These are phyloP conservation scores for Pascua sp. DNA, from an alignment of 1,284 basidiomycete species.

Conservation along the genomic window DNA sequence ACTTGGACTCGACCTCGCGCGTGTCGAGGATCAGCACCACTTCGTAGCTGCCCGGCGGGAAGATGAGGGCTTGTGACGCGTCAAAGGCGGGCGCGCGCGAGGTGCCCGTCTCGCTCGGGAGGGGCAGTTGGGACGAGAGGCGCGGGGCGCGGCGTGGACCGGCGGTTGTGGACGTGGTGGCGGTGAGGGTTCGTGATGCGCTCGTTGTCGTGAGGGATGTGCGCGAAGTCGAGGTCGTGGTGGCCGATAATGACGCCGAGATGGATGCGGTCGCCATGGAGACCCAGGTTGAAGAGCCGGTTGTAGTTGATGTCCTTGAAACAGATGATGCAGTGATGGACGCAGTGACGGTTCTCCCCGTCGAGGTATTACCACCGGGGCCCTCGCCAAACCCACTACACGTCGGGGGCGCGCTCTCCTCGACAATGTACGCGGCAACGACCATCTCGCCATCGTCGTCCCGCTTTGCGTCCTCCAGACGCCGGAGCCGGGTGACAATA, in stretches of 20 bases:
- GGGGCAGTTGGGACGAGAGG: conserved; percentile 31
- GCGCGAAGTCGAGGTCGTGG: too few relatives aligned
- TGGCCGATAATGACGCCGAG: too few relatives aligned
- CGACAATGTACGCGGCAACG: conserved; percentile 41
- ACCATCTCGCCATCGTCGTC: conserved; percentile 3
- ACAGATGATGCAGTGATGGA: neutral
- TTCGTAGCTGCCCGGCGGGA: conserved; percentile 53
- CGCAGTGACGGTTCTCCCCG: neutral
- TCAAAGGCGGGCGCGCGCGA: conserved; percentile 25
- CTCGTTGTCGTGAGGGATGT: too few relatives aligned
- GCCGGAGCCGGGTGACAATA: conserved; percentile 31
- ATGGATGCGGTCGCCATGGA: too few relatives aligned
- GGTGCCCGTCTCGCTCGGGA: conserved; percentile 9
- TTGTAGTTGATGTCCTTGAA: neutral
- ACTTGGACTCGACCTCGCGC: conserved; percentile 53
- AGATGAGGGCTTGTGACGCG: conserved; percentile 45
- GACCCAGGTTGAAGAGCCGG: too few relatives aligned
- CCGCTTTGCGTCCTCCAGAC: conserved; percentile 25
- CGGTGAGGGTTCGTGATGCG: too few relatives aligned
- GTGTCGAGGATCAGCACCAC: conserved; percentile 56
- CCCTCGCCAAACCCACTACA: conserved; percentile 36
- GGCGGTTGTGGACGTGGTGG: too few relatives aligned
- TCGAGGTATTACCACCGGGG: neutral
- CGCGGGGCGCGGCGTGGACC: conserved; percentile 19
- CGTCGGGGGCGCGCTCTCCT: conserved; percentile 39